Evolutionary conservation across 306 rosid species (phyloP), one percentile per base, ranked within the genome.

Genomic region (Glycine latifolia): DNA sequence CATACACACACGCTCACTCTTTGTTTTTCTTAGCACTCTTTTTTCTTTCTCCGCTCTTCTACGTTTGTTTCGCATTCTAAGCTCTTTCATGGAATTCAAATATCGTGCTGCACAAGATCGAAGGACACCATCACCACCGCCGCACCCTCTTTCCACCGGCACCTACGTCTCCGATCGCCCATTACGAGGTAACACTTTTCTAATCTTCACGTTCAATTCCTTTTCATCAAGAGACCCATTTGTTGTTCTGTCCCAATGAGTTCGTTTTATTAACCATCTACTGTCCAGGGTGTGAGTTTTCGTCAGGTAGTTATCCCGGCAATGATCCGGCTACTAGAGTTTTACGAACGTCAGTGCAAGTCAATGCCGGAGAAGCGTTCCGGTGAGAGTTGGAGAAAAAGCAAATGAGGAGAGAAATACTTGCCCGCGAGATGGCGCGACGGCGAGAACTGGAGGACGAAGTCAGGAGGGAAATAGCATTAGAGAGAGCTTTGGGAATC

Each of bases 301-400:
- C 60, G 0, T 4, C 41, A 6, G 83, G 75, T 59, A 72, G 71
- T 43, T 63, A 58, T 50, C 6, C 78, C 9, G 14, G 17, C 8
- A 20, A n/a, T 2, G 47, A 56, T 78, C 5, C 71, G 0, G 4
- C 13, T 1, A n/a, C n/a, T n/a, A 20, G 87, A 79, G 74, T 52
- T 85, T 26, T 26, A 1, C 31, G 1, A 26, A 26, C 31, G 31
- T 31, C 61, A 1, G 8, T 26, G 47, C 35, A 14, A 1, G 37
- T 47, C 76, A 79, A 72, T 11, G 56, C 5, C 0, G 43, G 71
- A 5, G 90, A 85, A 6, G 54, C 76, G 0, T 10, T 87, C 14
- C 43, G 55, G 74, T 75, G 86, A 15, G 87, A 79, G 74, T 52
- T 85, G 14, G 94, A 87, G 82, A 88, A 89, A 37, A 86, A 86